phyloP scores from a whole-genome alignment of 352 stramenopile species.

The Globisporangium uncinulatum region DNA sequence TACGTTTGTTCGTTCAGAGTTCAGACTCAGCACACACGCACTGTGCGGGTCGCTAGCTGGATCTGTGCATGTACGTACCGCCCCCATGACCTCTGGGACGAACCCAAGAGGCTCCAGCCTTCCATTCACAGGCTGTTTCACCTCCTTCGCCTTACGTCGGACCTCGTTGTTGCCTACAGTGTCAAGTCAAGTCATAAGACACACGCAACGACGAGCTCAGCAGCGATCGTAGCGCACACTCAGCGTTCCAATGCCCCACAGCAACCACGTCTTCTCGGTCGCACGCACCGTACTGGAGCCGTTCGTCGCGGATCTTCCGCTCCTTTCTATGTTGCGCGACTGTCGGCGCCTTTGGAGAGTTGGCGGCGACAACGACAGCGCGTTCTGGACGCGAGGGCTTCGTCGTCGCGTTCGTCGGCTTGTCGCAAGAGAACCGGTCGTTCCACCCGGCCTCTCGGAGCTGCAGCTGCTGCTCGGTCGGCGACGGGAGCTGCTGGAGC shows the following conservation, averaged over 20 bases:
- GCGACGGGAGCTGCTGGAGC: slow-evolving; percentile 31
- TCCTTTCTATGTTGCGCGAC: slow-evolving; percentile 25
- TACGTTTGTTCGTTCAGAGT: no score
- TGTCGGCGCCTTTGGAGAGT: slow-evolving; percentile 14
- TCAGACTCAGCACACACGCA: no score
- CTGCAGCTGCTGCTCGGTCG: slow-evolving; percentile 44
- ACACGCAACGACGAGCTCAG: not conserved
- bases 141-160: slow-evolving; percentile 10
- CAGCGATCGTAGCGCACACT: not conserved
- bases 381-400: slow-evolving; percentile 27
- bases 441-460: slow-evolving; percentile 72
- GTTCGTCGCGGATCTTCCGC: slow-evolving; percentile 43
- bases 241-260: no score
- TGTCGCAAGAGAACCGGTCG: slow-evolving; percentile 60
- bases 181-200: not conserved
- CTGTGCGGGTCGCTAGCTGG: not conserved
- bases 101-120: slow-evolving; percentile 29
- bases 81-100: slow-evolving; percentile 16
- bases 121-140: slow-evolving; percentile 8
- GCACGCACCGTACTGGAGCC: slow-evolving; percentile 43
- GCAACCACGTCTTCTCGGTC: not conserved
- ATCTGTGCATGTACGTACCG: not conserved
- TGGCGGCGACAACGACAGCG: slow-evolving; percentile 5
- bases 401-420: slow-evolving; percentile 33
- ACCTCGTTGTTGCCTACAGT: slow-evolving; percentile 21